These are phyloP conservation scores for Artomyces pyxidatus DNA, from an alignment of 768 basidiomycete species.

Conservation along the genomic window DNA sequence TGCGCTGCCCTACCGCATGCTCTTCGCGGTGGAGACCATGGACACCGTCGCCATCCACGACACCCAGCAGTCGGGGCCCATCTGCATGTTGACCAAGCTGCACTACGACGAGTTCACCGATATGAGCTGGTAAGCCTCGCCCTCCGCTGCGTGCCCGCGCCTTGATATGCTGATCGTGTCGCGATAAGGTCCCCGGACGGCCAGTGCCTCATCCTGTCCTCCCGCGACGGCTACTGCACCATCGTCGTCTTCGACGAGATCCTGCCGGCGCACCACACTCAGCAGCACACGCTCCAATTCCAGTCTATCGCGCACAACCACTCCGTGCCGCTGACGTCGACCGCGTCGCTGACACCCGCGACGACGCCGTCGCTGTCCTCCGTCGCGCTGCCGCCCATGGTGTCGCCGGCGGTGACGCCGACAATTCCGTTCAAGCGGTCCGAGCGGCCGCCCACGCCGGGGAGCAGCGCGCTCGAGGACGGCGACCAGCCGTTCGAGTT, in stretches of 20 bases:
- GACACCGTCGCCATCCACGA: conserved; percentile 94
- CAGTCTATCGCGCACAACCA: conserved; percentile 87
- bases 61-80: conserved; percentile 89
- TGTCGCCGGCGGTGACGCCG: conserved; percentile 15
- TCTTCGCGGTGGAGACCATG: conserved; percentile 94
- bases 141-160: not conserved
- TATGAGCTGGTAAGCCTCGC: conserved; percentile 70
- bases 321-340: conserved; percentile 50
- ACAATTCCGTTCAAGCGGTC: conserved; percentile 1
- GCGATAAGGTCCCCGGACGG: conserved; percentile 86
- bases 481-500: too few relatives aligned
- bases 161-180: not conserved
- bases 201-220: conserved; percentile 83
- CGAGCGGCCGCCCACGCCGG: conserved; percentile 24
- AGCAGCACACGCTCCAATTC: conserved; percentile 85
- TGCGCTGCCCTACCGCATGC: conserved; percentile 85
- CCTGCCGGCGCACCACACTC: conserved; percentile 77
- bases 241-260: conserved; percentile 93
- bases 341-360: conserved; percentile 28
- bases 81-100: conserved; percentile 86
- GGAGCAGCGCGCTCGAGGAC: conserved; percentile 21
- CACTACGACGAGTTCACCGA: conserved; percentile 99
- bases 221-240: conserved; percentile 96
- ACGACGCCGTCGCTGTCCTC: conserved; percentile 27
- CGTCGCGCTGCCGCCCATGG: conserved; percentile 11